A percentile compares a stretch with the other conserved stretches of the same genome.
Conservation (phyloP, 164 flowering plant genomes). For the Aristolochia contorta region DNA sequence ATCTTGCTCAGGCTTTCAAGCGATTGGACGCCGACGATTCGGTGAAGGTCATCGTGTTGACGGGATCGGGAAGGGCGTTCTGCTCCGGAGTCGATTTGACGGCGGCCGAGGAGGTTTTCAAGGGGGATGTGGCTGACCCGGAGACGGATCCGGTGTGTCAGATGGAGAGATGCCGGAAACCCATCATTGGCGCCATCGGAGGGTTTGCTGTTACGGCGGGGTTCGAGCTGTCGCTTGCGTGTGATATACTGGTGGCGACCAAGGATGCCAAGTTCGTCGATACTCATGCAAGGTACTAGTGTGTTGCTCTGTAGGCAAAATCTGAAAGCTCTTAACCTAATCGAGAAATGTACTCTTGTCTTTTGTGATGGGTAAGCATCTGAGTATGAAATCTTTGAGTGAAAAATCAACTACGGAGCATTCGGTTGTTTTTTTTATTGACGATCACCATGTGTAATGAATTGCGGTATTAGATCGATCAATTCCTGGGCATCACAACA, state of each 20-base stretch:
- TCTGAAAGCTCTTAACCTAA: too few species aligned
- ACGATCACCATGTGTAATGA: too few species aligned
- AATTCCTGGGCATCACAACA: too few species aligned
- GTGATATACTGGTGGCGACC: constrained; percentile 69
- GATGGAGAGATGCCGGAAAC: constrained; percentile 80
- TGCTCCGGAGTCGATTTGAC: constrained; percentile 89
- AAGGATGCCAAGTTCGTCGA: constrained; percentile 78
- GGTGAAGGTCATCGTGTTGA: constrained; percentile 52
- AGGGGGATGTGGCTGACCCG: constrained; percentile 74
- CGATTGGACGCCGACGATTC: constrained; percentile 47
- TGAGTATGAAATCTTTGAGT: too few species aligned
- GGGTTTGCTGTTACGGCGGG: constrained; percentile 97
- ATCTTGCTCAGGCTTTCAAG: constrained; percentile 58
- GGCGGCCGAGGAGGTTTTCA: constrained; percentile 85
- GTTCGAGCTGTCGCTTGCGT: constrained; percentile 83
- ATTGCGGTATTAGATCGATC: too few species aligned
- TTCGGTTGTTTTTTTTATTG: neutral
- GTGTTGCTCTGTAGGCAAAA: too few species aligned
- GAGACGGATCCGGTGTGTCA: constrained; percentile 68
- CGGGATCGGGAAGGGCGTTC: constrained; percentile 78
- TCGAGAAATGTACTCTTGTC: too few species aligned
- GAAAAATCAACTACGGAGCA: neutral
- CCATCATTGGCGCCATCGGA: constrained; percentile 69
- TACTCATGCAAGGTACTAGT: constrained; percentile 63
- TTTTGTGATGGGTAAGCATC: too few species aligned